Percentiles rank a stretch among this genome's conserved stretches.
These are phyloP conservation scores for Russula olivacea DNA, from an alignment of 768 basidiomycete genomes.

Conservation along the genomic window DNA sequence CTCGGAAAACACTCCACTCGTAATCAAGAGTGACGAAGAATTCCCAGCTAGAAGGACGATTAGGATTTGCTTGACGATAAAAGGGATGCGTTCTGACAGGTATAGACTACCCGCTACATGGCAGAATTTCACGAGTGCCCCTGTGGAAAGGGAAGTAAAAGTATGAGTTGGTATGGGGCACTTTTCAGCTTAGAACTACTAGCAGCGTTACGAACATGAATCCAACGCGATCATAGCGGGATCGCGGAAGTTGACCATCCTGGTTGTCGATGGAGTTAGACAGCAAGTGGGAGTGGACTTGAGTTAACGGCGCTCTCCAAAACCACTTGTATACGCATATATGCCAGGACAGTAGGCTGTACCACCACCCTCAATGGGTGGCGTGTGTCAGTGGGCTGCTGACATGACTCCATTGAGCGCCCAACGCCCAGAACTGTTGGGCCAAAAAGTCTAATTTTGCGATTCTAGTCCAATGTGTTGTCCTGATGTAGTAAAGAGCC, in stretches of 20 bases:
- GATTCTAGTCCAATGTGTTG: background rate
- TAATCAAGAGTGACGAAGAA: background rate
- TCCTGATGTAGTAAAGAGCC: background rate
- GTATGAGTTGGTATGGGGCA: background rate
- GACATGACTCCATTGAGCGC: background rate
- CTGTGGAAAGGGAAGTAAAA: background rate
- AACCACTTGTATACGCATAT: background rate
- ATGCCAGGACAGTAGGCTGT: background rate
- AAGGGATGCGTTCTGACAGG: background rate
- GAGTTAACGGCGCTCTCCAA: background rate
- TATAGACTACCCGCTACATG: background rate
- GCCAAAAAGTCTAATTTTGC: background rate
- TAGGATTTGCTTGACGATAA: background rate
- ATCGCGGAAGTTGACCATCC: background rate
- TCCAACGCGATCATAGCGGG: background rate
- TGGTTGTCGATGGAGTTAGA: background rate
- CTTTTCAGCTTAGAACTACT: background rate
- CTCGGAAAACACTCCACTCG: background rate
- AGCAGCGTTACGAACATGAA: background rate
- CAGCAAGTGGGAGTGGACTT: background rate
- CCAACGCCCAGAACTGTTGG: background rate
- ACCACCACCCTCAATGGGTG: background rate
- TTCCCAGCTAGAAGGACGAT: background rate
- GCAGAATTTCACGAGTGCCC: background rate
- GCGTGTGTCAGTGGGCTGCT: no score